A percentile compares a stretch with the other conserved stretches of the same genome.
phyloP scores from a whole-genome alignment of 345 rosid species.

The Clarkia xantiana region DNA sequence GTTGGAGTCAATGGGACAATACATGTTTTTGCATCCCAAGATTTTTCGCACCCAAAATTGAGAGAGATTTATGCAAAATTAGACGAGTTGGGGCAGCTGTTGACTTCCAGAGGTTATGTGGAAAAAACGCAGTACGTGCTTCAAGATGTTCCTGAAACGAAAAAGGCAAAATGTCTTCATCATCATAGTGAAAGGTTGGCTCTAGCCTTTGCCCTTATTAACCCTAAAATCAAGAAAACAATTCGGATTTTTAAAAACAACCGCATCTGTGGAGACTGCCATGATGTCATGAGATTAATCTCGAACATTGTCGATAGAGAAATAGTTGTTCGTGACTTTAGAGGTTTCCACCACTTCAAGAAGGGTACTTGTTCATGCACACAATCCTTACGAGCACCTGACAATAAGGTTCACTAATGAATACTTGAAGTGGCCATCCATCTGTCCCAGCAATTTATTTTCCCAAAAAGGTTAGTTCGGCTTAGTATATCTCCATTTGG shows the following conservation, averaged over 20 bases:
- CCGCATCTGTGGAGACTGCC: conserved; percentile 7
- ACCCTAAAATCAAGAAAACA: conserved; percentile 1
- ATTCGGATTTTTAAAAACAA: conserved; percentile 8
- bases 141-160: conserved; percentile 4
- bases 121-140: conserved; percentile 2
- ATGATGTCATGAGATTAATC: conserved; percentile 6
- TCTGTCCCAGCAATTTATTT: too few species aligned
- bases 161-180: conserved; percentile 6
- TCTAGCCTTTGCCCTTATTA: conserved; percentile 2
- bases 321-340: conserved; percentile 3
- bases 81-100: conserved; percentile 1
- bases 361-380: conserved; percentile 5
- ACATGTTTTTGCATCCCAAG: conserved; percentile 5
- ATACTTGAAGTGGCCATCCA: too few species aligned
- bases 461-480: too few species aligned
- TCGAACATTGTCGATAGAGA: conserved; percentile 1
- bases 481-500: too few species aligned
- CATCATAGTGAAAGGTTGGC: conserved; percentile 7
- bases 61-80: conserved; percentile 3
- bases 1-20: conserved; percentile 4
- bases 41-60: conserved; percentile 4
- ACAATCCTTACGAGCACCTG: neutral
- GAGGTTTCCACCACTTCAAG: conserved; percentile 5
- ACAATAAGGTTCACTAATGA: too few species aligned
- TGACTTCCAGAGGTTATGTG: neutral